Evolutionary conservation across 2,329 filamentous ascomycete species (phyloP).

Genomic region (Trematosphaeria pertusa): DNA sequence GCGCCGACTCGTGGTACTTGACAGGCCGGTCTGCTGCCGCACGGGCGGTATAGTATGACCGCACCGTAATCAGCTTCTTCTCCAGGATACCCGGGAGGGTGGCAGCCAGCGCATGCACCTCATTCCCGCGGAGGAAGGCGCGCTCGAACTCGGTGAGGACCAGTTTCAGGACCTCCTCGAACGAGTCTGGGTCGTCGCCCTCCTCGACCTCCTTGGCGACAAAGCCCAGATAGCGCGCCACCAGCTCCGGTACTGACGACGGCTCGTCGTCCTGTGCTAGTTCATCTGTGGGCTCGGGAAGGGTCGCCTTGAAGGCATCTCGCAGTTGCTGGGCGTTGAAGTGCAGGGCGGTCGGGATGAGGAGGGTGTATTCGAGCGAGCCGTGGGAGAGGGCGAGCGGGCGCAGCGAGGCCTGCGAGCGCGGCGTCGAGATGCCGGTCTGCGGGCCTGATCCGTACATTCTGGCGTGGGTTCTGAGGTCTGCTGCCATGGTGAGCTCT

Average conservation of each 20-base stretch:
- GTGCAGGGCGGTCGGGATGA: conserved; percentile 93
- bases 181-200: conserved; percentile 90
- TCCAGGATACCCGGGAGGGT: conserved; percentile 85
- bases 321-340: conserved; percentile 95
- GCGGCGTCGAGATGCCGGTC: conserved; percentile 95
- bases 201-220: conserved; percentile 89
- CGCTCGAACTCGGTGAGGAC: conserved; percentile 96
- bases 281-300: conserved; percentile 94
- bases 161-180: conserved; percentile 90
- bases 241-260: conserved; percentile 91
- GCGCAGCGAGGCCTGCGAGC: conserved; percentile 89
- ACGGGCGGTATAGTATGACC: conserved; percentile 90
- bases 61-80: conserved; percentile 90
- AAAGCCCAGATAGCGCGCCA: conserved; percentile 91
- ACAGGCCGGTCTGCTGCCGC: conserved; percentile 84
- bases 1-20: conserved; percentile 90
- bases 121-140: conserved; percentile 91
- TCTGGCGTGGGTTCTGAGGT: conserved; percentile 27
- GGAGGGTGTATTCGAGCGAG: conserved; percentile 93
- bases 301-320: conserved; percentile 82
- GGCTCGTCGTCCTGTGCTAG: conserved; percentile 98
- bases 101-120: conserved; percentile 89
- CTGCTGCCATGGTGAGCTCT: conserved; percentile 21
- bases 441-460: conserved; percentile 94
- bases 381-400: conserved; percentile 91